A percentile compares a stretch with the other conserved stretches of the same genome.
These are phyloP conservation scores for Chrysoporthe deuterocubensis DNA, from an alignment of 2,329 filamentous ascomycete genomes.

Conservation along the genomic window DNA sequence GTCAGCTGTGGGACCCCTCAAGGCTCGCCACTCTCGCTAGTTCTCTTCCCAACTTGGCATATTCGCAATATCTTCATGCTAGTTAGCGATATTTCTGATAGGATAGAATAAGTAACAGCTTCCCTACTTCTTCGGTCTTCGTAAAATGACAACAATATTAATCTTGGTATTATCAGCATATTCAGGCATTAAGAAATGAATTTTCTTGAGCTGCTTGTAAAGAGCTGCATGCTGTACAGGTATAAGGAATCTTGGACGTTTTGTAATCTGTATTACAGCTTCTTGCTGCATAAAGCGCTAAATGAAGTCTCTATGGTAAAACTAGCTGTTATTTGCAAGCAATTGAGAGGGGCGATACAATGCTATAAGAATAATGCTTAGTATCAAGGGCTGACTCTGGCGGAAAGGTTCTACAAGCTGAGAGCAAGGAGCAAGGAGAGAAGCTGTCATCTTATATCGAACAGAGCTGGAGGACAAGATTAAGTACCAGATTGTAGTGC, in stretches of 20 bases:
- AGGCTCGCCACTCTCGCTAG: too few species aligned
- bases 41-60: too few species aligned
- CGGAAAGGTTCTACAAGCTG: too few species aligned
- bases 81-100: not conserved
- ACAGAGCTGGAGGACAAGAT: too few species aligned
- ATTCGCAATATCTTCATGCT: conserved; percentile 19
- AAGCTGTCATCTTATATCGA: too few species aligned
- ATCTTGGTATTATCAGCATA: conserved; percentile 32
- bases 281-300: conserved; percentile 25
- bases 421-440: too few species aligned
- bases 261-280: conserved; percentile 24
- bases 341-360: too few species aligned
- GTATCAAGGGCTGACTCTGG: too few species aligned
- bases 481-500: too few species aligned
- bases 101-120: not conserved
- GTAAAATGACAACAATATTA: conserved; percentile 32
- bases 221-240: conserved; percentile 29
- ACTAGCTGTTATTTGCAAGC: not conserved
- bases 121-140: conserved; percentile 32
- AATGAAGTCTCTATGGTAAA: conserved; percentile 24
- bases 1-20: too few species aligned
- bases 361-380: too few species aligned
- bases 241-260: conserved; percentile 21
- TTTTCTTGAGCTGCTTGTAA: conserved; percentile 30
- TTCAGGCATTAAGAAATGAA: conserved; percentile 30